phyloP scores from a whole-genome alignment of 1,284 basidiomycete species.

The Tilletiopsis washingtonensis region DNA sequence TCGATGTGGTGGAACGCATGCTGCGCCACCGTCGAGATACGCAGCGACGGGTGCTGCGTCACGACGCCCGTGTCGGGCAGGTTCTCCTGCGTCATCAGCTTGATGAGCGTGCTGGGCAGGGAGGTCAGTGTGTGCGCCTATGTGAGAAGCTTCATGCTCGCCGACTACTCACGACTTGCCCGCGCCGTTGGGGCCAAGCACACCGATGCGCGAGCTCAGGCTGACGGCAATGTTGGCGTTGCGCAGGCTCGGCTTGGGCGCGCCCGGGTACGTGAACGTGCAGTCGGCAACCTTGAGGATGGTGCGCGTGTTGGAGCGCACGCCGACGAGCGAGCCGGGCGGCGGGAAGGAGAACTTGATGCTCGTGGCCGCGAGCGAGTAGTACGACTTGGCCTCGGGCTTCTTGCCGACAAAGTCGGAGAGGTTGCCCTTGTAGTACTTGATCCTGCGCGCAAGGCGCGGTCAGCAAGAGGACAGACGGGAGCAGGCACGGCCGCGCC shows the following conservation, averaged over 20 bases:
- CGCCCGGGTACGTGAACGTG: conserved; percentile 91
- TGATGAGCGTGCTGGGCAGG: no score
- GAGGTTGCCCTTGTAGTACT: conserved; percentile 90
- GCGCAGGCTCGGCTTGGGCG: conserved; percentile 69
- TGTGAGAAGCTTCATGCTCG: no score
- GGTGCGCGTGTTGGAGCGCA: conserved; percentile 89
- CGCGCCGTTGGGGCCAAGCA: conserved; percentile 47
- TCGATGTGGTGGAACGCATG: conserved; percentile 54
- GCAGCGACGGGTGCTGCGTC: conserved; percentile 90
- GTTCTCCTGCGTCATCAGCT: conserved; percentile 90
- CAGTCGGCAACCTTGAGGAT: conserved; percentile 88
- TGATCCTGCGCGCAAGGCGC: no score
- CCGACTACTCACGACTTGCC: no score
- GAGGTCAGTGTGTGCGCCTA: no score
- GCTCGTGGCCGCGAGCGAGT: conserved; percentile 86
- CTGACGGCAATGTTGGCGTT: conserved; percentile 88
- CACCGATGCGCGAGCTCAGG: conserved; percentile 56
- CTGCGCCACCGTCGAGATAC: conserved; percentile 95
- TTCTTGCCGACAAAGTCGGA: conserved; percentile 83
- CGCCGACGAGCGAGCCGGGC: conserved; percentile 92
- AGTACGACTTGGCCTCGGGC: conserved; percentile 93
- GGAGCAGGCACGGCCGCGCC: no score
- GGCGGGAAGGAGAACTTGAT: conserved; percentile 96
- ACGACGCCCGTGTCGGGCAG: conserved; percentile 85
- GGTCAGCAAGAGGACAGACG: no score